Percentiles rank a stretch among this genome's conserved stretches.
phyloP scores from a whole-genome alignment of 164 flowering plant species.

The Buxus sempervirens region DNA sequence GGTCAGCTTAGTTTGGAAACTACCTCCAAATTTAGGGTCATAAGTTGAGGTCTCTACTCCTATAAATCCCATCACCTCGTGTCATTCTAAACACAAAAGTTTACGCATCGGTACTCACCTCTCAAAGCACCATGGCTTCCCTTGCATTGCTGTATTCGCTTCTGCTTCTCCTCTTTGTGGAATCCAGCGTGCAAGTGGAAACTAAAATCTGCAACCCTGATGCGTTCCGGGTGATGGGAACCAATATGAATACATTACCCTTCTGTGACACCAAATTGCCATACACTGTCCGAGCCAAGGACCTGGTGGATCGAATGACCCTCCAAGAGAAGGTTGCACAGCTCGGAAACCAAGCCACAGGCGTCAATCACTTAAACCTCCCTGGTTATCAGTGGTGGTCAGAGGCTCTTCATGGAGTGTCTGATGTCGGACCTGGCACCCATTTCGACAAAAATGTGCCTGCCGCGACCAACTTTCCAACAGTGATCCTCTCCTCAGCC shows the following conservation, averaged over 20 bases:
- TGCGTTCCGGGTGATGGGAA: background rate
- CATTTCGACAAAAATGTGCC: constrained; percentile 10
- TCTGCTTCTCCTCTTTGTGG: background rate
- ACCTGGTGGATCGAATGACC: constrained; percentile 17
- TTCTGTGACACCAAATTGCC: constrained; percentile 9
- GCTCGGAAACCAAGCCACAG: constrained; percentile 2
- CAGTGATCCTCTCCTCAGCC: constrained; percentile 11
- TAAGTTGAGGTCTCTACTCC: background rate
- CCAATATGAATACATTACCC: background rate
- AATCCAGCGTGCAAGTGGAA: background rate
- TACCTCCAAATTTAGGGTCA: background rate
- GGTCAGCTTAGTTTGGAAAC: background rate
- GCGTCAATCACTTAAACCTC: constrained; percentile 11
- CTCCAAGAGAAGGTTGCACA: constrained; percentile 13
- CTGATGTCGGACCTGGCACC: constrained; percentile 16
- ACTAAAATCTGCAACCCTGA: background rate
- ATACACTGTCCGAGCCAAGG: constrained; percentile 7
- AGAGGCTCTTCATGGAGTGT: constrained; percentile 20
- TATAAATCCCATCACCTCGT: background rate
- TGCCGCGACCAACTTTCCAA: constrained; percentile 19
- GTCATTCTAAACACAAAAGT: background rate
- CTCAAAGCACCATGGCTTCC: background rate
- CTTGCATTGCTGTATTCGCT: background rate
- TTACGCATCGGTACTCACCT: no score
- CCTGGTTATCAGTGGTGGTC: constrained; percentile 16